Conservation (phyloP, 345 rosid genomes). For the Bruguiera parviflora region DNA sequence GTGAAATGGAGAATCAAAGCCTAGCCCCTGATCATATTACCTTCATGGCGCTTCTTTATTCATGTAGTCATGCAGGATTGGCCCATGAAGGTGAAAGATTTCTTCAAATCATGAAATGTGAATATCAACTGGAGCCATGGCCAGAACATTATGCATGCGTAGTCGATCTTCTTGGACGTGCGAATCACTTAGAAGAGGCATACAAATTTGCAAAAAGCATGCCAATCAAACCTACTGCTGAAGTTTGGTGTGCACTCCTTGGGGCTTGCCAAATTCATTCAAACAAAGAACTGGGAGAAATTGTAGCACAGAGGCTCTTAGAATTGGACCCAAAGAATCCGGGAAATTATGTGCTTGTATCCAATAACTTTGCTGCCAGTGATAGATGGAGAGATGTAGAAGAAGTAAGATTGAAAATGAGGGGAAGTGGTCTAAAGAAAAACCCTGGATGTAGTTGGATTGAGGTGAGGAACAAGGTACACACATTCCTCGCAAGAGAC, state of each 20-base stretch:
- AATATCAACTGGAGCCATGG: conserved; percentile 76
- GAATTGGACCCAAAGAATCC: conserved; percentile 56
- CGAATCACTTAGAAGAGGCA: conserved; percentile 66
- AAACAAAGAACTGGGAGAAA: conserved; percentile 61
- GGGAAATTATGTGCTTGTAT: conserved; percentile 76
- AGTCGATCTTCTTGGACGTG: conserved; percentile 87
- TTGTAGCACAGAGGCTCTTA: conserved; percentile 58
- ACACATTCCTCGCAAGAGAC: conserved; percentile 74
- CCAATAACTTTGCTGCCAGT: conserved; percentile 69
- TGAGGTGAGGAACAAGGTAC: conserved; percentile 61
- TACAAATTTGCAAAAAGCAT: conserved; percentile 59
- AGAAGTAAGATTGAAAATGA: conserved; percentile 61
- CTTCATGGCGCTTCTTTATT: conserved; percentile 69
- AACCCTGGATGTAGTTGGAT: conserved; percentile 93
- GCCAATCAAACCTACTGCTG: conserved; percentile 60
- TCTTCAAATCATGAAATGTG: conserved; percentile 53
- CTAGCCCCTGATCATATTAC: conserved; percentile 65
- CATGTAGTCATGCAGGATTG: conserved; percentile 86
- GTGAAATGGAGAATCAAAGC: conserved; percentile 41
- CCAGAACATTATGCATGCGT: conserved; percentile 76
- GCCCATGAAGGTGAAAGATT: conserved; percentile 57
- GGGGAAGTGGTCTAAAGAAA: conserved; percentile 67
- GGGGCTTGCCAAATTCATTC: conserved; percentile 74
- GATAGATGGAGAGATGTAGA: conserved; percentile 72
- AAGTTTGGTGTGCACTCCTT: conserved; percentile 87